Evolutionary conservation across 176 grass and related monocot genomes (phyloP).

Genomic region (Cenchrus americanus): DNA sequence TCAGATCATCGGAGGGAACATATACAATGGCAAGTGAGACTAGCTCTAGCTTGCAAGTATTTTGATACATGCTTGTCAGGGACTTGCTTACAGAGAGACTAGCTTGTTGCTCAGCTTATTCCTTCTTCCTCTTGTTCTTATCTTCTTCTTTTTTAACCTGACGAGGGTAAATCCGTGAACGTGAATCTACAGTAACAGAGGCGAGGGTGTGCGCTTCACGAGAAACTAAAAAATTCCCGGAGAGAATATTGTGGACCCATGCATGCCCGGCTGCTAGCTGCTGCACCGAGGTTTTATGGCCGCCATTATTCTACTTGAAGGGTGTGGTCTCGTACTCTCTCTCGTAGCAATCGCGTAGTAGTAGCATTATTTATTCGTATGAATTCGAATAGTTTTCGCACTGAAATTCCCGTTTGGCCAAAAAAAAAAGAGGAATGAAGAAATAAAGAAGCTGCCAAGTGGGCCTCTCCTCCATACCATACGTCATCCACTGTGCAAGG

Average conservation of each 20-base stretch:
- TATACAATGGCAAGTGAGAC: background rate
- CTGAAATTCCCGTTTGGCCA: background rate
- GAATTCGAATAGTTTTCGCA: background rate
- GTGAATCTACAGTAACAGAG: background rate
- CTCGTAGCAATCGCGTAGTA: background rate
- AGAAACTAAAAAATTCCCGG: slow-evolving; percentile 45
- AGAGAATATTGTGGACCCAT: slow-evolving; percentile 40
- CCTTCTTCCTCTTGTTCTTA: background rate
- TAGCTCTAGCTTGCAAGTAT: no score
- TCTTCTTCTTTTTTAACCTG: background rate
- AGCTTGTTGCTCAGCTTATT: background rate
- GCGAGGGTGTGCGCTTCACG: slow-evolving; percentile 3
- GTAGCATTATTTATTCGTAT: background rate
- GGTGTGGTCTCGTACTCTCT: background rate
- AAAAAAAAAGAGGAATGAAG: background rate
- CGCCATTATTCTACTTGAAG: slow-evolving; percentile 36
- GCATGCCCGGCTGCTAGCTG: background rate
- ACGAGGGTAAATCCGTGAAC: background rate
- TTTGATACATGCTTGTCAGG: background rate
- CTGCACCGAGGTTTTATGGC: slow-evolving; percentile 35
- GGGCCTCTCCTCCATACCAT: background rate
- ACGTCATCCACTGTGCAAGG: slow-evolving; percentile 35
- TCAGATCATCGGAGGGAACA: background rate
- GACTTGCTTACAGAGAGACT: background rate
- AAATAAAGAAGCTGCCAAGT: slow-evolving; percentile 19